Evolutionary conservation across 768 basidiomycete genomes (phyloP), one percentile per base, ranked within the genome.

Genomic region (Jaapia argillacea): DNA sequence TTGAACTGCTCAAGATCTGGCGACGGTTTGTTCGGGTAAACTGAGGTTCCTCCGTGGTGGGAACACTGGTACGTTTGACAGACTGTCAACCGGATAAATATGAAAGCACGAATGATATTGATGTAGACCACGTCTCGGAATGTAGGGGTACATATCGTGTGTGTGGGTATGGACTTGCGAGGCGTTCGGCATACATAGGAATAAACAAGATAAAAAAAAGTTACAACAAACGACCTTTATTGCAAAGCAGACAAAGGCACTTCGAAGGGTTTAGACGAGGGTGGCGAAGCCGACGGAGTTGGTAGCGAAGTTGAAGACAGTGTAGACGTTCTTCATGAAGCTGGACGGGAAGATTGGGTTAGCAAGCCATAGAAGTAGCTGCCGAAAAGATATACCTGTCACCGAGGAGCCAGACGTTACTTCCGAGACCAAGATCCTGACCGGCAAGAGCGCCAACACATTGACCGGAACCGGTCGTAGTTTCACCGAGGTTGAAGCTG

Each of bases 141-240:
- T 97, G 61, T 98, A 96, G 54, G 93, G 93, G 3, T 80, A 76
- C 54, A 16, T 10, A 33, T 81, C 79, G 46, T 91, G 91, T 61
- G 94, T 98, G 44, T 97, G 94, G 93, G 66, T 93, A 50, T 96
- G 91, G 79, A 97, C 92, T 62, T 96, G 91, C 60, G 93, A 98
- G 56, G 92, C 97, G 6, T 99, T 99, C 53, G 94, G 97, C 60
- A n/a, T 97, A 96, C 62, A 77, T 98, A 37, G 87, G 89, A 23
- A 33, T 33, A 10, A 16, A 33, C 16, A 10, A 33, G 31, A 16
- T 33, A 33, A 33, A 16, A 10, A 33, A 10, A 16, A 10, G 31
- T 33, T 16, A 33, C 16, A 16, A 10, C 31, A 10, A 10, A 16
- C 31, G 31, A 33, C 10, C 10, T 33, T 10, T 33, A 33, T 33